Base-by-base conservation (phyloP, 495 filamentous ascomycete species). In the Lophiotrema nucula region DNA sequence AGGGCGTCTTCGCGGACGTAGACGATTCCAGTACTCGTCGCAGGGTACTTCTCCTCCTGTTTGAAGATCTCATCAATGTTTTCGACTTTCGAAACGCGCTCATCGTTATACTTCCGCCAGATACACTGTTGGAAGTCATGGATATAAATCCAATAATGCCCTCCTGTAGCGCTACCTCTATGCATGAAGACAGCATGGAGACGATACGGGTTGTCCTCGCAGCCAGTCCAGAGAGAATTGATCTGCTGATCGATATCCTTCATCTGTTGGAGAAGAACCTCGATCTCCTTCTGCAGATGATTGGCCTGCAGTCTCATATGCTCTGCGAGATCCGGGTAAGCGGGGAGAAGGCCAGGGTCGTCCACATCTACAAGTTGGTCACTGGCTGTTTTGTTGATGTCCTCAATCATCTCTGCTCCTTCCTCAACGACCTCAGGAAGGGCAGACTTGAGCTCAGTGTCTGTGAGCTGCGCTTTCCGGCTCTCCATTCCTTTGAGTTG, bases 101-200 rank as follows among this genome's bases (percentile, higher is more conserved):
- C 85, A 67, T 98, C 93, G 69, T 98, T 97, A 77, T 97, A 98
- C 66, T 88, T 89, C 46, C 89, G 86, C 90, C 93, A 98, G 42
- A 92, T 73, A 16, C 86, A 76, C 31, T 80, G 77, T 50, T 83
- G 77, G 69, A 95, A 95, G 70, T 97, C 93, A 67, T 83, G 86
- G 64, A 98, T 95, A 78, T 91, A 97, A 55, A 97, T 90, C 83
- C 89, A 99, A 75, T 97, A 99, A 70, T 98, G 93, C 1, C 93
- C 93, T 46, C 86, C 88, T 16, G 71, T 74, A 1, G 72, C 60
- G 13, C 66, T 74, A 41, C 86, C 95, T 3, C 85, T 81, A 67
- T 99, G 95, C 47, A 96, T 89, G 70, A 97, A 92, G 19, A 97
- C 87, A 0, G 93, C 88, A 53, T 95, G 89, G 12, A 99, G 82